A percentile compares a stretch with the other conserved stretches of the same genome.
These are phyloP conservation scores for Pseudogymnoascus sp. DNA, from an alignment of 2,329 filamentous ascomycete genomes.

Conservation along the genomic window DNA sequence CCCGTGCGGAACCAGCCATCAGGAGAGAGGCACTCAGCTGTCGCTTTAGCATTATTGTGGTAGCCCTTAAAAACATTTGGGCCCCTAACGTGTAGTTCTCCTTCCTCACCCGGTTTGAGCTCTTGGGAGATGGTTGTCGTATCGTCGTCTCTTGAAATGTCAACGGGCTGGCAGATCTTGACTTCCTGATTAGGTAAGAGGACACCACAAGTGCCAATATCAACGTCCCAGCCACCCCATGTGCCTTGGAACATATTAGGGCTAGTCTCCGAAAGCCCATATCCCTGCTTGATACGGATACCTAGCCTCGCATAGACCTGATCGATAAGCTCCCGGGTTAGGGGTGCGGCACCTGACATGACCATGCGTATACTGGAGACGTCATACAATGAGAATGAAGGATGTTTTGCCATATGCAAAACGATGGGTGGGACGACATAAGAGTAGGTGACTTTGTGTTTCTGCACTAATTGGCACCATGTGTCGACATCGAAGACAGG, in stretches of 20 bases:
- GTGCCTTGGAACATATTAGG: constrained; percentile 64
- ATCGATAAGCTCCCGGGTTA: constrained; percentile 68
- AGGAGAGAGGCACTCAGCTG: constrained; percentile 19
- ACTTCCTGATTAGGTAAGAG: background rate
- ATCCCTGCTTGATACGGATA: constrained; percentile 77
- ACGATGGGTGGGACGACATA: constrained; percentile 79
- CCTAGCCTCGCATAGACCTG: constrained; percentile 62
- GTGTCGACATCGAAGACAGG: constrained; percentile 68
- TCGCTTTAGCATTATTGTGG: constrained; percentile 27
- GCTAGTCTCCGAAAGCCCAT: constrained; percentile 78
- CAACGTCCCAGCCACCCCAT: constrained; percentile 36
- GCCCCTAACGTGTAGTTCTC: constrained; percentile 15
- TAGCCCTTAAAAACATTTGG: constrained; percentile 32
- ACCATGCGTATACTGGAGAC: constrained; percentile 69
- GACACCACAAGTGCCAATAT: background rate
- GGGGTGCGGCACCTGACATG: constrained; percentile 74
- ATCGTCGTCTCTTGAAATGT: background rate
- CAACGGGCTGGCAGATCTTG: background rate
- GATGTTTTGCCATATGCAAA: constrained; percentile 67
- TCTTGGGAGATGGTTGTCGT: background rate
- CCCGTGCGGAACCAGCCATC: constrained; percentile 31
- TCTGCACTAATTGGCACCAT: constrained; percentile 66
- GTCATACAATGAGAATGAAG: constrained; percentile 67
- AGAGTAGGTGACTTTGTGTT: constrained; percentile 61
- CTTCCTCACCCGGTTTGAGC: background rate